Evolutionary conservation across 2,329 filamentous ascomycete genomes (phyloP), one percentile per base, ranked within the genome.

Genomic region (Blastomyces silverae): DNA sequence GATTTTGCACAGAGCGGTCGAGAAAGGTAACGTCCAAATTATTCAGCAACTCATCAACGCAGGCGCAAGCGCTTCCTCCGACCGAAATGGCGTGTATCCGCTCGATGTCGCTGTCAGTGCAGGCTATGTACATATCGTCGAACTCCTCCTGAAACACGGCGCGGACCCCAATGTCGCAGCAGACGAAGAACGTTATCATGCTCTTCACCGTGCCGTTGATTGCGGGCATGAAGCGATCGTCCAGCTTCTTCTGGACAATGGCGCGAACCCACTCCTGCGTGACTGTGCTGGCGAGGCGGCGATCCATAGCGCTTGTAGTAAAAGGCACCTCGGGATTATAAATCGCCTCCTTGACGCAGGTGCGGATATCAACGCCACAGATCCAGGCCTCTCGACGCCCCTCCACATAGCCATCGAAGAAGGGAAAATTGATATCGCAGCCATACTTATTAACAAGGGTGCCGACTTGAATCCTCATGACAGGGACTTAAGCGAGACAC

Each of bases 261-360:
- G 31, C 31, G 55, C 55, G 2, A 28, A 57, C 39, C 31, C 55
- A n/a, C 31, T 57, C 55, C 55, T 57, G 22, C 55, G 31, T 37
- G 55, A 39, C 31, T 39, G 22, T n/a, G 31, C n/a, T 15, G 55
- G 20, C 37, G 55, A 57, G 20, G 22, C 10, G n/a, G 3, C 31
- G 3, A 39, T 57, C 22, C 20, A 57, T 31, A 2, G 28, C 8
- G 31, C 55, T 39, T 57, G 17, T 22, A 31, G 13, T 8, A 34
- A 6, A 17, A 28, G 52, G 28, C 28, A 55, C 52, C 13, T 34
- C 52, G 52, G 20, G 17, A 57, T 57, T 39, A 3, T 57, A 39
- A 57, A 57, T 39, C 55, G 52, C 6, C 52, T 55, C 52, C 13
- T 55, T 17, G 31, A 34, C 28, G 52, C 52, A 3, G 28, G 28